Base-by-base conservation (phyloP, 768 basidiomycete genomes). In the Panaeolus cyanescens region DNA sequence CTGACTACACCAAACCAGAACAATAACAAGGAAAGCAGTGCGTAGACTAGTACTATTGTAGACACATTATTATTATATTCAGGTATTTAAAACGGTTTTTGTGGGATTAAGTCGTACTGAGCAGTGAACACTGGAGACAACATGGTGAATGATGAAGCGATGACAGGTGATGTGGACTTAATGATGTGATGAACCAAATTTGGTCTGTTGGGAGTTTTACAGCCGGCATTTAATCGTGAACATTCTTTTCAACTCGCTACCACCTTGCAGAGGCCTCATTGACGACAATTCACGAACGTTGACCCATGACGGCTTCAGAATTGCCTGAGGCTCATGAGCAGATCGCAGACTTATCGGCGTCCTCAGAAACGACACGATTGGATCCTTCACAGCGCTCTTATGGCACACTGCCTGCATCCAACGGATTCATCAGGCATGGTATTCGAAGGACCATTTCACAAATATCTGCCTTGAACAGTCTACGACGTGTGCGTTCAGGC, bases 341-440 rank as follows among this genome's bases (percentile, higher is more conserved):
- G 30, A 30, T 13, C 19, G 25, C 25, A 59, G 25, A 54, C 62
- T 8, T 69, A 84, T 37, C 75, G 71, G 6, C 67, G 70, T 31
- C 57, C 68, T 68, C n/a, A 62, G 66, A 54, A 65, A 65, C 1
- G 1, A 50, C 45, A 50, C 45, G 22, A 13, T 50, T 50, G 25
- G 45, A 50, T 13, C 12, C 45, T 28, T 50, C 45, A 13, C 45
- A 50, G 13, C 68, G 71, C 1, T 80, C 79, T 15, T 92, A 92
- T 67, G 91, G 91, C 15, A 83, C 91, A 3, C 62, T 83, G n/a
- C 72, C 79, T 59, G 22, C 59, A 20, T 45, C 68, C 71, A 70
- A 53, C 71, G 69, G 55, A 55, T 66, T 74, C 15, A 70, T 67
- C 62, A 74, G 65, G 63, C 61, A 61, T 33, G 65, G 71, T 55